phyloP scores from a whole-genome alignment of 2,329 filamentous ascomycete genomes.

The Colletotrichum lentis region DNA sequence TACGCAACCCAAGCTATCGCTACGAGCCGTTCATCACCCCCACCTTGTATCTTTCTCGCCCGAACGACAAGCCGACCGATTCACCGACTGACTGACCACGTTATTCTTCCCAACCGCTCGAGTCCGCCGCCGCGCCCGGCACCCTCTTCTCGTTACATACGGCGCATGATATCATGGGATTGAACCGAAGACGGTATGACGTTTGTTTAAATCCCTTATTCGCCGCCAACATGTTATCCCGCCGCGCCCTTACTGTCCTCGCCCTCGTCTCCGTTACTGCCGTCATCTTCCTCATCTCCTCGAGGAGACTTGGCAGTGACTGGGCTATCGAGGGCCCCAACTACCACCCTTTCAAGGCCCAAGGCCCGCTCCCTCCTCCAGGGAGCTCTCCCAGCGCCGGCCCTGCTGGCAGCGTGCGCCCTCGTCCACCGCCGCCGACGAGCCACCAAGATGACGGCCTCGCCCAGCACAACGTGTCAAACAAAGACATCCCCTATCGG shows the following conservation, averaged over 20 bases:
- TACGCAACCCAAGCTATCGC: background rate
- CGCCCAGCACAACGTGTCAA: constrained; percentile 26
- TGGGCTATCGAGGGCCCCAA: constrained; percentile 45
- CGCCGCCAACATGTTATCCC: constrained; percentile 42
- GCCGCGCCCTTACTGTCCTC: constrained; percentile 43
- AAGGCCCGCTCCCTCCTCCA: constrained; percentile 14
- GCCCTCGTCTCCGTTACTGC: constrained; percentile 43
- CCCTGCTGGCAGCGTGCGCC: background rate
- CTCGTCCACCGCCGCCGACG: constrained; percentile 5
- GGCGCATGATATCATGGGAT: constrained; percentile 27
- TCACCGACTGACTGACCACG: background rate
- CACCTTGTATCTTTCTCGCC: background rate
- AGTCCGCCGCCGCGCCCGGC: background rate
- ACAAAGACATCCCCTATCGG: constrained; percentile 36
- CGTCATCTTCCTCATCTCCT: constrained; percentile 47
- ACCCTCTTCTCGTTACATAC: background rate
- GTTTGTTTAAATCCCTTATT: constrained; percentile 24
- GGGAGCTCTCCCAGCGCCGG: constrained; percentile 37
- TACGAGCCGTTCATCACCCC: background rate
- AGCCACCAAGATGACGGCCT: constrained; percentile 15
- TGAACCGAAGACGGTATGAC: constrained; percentile 32
- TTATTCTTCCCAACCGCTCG: background rate
- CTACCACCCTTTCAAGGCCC: constrained; percentile 39
- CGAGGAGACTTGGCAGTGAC: constrained; percentile 44
- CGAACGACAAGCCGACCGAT: background rate